Percentiles rank a stretch among this genome's conserved stretches.
Evolutionary conservation across 148 eudicot species (phyloP).

Genomic region (Mesembryanthemum crystallinum): DNA sequence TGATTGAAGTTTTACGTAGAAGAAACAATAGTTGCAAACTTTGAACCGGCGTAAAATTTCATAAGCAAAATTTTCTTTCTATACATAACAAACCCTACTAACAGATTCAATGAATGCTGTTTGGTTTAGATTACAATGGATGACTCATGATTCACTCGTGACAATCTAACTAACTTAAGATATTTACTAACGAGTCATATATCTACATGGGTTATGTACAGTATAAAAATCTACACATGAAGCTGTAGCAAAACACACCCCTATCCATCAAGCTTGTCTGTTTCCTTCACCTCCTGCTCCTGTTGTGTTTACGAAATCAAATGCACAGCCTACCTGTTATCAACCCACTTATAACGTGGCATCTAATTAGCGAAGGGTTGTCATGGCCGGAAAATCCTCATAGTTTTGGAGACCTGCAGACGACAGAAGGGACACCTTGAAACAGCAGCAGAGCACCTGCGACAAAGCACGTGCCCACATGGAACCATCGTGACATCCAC

Average conservation of each 20-base stretch:
- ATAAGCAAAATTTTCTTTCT: not conserved
- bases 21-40: not conserved
- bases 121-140: not conserved
- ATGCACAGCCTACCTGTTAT: not conserved
- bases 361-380: not conserved
- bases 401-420: conserved; percentile 70
- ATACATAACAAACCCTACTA: not conserved
- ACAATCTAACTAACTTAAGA: not conserved
- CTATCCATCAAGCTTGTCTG: no score
- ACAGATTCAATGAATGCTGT: not conserved
- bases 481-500: conserved; percentile 77
- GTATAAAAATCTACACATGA: not conserved
- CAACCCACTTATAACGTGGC: not conserved
- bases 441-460: conserved; percentile 92
- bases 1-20: no score
- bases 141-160: not conserved
- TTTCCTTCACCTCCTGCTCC: no score
- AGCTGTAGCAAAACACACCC: no score
- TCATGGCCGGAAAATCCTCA: conserved; percentile 88
- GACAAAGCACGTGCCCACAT: conserved; percentile 94
- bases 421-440: conserved; percentile 97
- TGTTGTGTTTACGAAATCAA: no score
- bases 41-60: not conserved
- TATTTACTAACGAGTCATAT: no score
- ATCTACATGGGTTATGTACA: not conserved